Evolutionary conservation across 352 stramenopile species (phyloP).

Genomic region (Globisporangium mamillatum): DNA sequence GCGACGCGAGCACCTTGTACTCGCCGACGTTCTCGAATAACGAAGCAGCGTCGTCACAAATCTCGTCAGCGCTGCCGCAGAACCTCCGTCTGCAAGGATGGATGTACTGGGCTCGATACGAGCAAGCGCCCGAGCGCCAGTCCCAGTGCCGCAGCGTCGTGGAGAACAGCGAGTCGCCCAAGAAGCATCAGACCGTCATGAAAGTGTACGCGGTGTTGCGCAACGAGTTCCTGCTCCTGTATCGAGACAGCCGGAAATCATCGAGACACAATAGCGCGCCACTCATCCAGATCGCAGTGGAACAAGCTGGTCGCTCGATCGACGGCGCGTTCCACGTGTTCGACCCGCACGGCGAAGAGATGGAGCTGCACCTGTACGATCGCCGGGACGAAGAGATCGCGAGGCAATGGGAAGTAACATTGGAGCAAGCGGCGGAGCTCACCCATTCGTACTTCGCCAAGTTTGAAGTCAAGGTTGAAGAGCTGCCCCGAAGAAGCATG

Average conservation of each 20-base stretch:
- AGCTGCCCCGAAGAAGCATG: constrained; percentile 58
- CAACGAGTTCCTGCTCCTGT: constrained; percentile 45
- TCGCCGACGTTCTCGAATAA: constrained; percentile 9
- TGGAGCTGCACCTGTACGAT: constrained; percentile 47
- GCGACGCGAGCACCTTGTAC: constrained; percentile 5
- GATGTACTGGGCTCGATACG: constrained; percentile 43
- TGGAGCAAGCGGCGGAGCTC: constrained; percentile 56
- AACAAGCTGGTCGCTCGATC: constrained; percentile 16
- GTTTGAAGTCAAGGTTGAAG: constrained; percentile 60
- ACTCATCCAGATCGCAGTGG: constrained; percentile 45
- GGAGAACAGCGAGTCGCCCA: background rate
- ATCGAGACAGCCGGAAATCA: constrained; percentile 27
- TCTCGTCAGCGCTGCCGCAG: constrained; percentile 10
- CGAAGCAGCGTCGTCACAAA: background rate
- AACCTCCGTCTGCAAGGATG: constrained; percentile 31
- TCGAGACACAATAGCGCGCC: constrained; percentile 20
- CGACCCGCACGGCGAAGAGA: constrained; percentile 32
- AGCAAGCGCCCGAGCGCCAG: constrained; percentile 8
- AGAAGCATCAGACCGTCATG: constrained; percentile 26
- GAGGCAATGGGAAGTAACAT: constrained; percentile 38
- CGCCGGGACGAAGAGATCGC: constrained; percentile 30
- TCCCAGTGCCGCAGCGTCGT: background rate
- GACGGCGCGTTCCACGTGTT: constrained; percentile 32
- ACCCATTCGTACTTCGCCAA: constrained; percentile 60
- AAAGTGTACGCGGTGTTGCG: constrained; percentile 44